These are phyloP conservation scores for Penicillium tannophilum DNA, from an alignment of 495 filamentous ascomycete species.

Conservation along the genomic window DNA sequence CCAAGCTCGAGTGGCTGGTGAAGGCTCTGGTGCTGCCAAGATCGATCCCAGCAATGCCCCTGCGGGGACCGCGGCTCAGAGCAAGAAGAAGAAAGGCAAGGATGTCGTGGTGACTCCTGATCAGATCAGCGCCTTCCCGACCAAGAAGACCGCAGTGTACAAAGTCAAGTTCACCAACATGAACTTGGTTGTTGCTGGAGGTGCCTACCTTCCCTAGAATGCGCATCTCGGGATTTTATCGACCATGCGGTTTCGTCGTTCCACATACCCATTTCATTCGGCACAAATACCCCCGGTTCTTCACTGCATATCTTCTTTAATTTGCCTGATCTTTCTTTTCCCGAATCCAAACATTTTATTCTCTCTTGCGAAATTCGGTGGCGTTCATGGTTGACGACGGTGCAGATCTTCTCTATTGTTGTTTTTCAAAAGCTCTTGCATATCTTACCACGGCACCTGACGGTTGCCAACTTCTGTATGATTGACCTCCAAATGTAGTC, in stretches of 20 bases:
- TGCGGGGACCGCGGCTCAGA: constrained; percentile 44
- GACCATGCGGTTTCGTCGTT: neutral
- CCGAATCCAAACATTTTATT: neutral
- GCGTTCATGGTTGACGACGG: constrained; percentile 1
- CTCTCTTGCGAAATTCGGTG: constrained; percentile 4
- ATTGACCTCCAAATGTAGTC: neutral
- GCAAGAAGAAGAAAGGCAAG: constrained; percentile 72
- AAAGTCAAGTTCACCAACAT: constrained; percentile 91
- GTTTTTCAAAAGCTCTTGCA: neutral
- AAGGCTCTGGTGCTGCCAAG: constrained; percentile 54
- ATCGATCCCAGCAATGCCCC: constrained; percentile 48
- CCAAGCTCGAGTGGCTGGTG: constrained; percentile 61
- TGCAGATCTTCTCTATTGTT: neutral
- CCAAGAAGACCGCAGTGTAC: constrained; percentile 93
- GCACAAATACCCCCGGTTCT: constrained; percentile 35
- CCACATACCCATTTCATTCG: constrained; percentile 13
- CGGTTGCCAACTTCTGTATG: neutral
- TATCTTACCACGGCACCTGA: neutral
- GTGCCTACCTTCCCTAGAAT: constrained; percentile 69
- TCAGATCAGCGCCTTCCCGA: constrained; percentile 89
- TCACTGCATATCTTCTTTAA: constrained; percentile 5
- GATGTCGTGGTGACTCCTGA: constrained; percentile 88
- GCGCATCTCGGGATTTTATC: neutral
- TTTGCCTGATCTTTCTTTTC: neutral
- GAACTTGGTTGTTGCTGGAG: constrained; percentile 87